Evolutionary conservation across 768 basidiomycete genomes (phyloP).

Genomic region (Paxillus involutus): DNA sequence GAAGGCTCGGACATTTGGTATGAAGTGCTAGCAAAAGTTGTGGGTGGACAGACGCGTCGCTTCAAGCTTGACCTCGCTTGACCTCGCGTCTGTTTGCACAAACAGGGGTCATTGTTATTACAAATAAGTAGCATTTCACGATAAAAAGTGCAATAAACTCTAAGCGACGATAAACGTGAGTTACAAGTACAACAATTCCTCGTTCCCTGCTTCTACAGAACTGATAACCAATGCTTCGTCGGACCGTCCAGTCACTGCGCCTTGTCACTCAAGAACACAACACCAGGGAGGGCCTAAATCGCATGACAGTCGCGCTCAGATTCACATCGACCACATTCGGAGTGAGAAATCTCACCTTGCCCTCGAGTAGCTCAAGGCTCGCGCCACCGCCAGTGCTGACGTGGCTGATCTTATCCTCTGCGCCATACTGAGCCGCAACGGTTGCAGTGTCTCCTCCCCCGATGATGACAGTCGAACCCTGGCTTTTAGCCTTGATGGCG

Average conservation of each 20-base stretch:
- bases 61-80: too few relatives aligned
- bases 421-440: slow-evolving; percentile 80
- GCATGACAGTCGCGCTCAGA: slow-evolving; percentile 7
- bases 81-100: too few relatives aligned
- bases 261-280: slow-evolving; percentile 87
- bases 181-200: slow-evolving; percentile 13
- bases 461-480: slow-evolving; percentile 90
- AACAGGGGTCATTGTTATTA: too few relatives aligned
- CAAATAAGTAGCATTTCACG: background rate
- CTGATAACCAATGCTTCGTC: background rate
- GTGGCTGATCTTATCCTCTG: slow-evolving; percentile 90
- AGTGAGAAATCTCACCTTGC: slow-evolving; percentile 65
- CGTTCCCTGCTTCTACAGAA: slow-evolving; percentile 8
- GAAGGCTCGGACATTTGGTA: slow-evolving; percentile 16
- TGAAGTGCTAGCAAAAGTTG: background rate
- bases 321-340: slow-evolving; percentile 1
- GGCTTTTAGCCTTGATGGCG: slow-evolving; percentile 80
- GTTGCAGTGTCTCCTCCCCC: slow-evolving; percentile 98
- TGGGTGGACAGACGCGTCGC: too few relatives aligned
- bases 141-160: background rate
- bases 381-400: slow-evolving; percentile 96
- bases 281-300: slow-evolving; percentile 79
- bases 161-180: background rate
- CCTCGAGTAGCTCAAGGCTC: slow-evolving; percentile 93
- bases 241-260: slow-evolving; percentile 17